Base-by-base conservation (phyloP, 2,329 filamentous ascomycete species). In the Stachybotrys chartarum region DNA sequence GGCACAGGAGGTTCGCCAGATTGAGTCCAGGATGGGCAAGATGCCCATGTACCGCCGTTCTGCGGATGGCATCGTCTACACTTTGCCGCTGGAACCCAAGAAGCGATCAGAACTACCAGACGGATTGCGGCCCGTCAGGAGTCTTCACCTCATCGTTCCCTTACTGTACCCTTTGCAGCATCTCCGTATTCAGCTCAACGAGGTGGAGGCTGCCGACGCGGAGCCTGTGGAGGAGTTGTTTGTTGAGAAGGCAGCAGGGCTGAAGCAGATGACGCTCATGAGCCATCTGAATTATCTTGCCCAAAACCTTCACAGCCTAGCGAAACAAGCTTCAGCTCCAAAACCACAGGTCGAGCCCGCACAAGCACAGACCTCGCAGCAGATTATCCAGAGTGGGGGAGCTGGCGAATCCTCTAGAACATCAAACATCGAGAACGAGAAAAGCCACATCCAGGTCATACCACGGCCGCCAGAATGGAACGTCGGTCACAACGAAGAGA, bases 381-480 rank as follows among this genome's bases (percentile, higher is more conserved):
- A 61, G n/a, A 35, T 50, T 30, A 42, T 42, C 14, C 35, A 42
- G 2, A 14, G 35, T 42, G 14, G 35, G 2, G 35, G 14, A 6
- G 47, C 56, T 39, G 45, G 51, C 12, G 58, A 57, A 4, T 55
- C 62, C 5, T 47, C 60, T 2, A 16, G 52, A 35, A 39, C 59
- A 7, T 57, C 57, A 16, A 24, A 24, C 24, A 24, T 24, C 24
- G 24, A 24, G 24, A 24, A 24, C 50, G 84, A 82, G 31, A 82
- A 79, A 55, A 78, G 78, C 39, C 89, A 93, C 64, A 73, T 94
- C 51, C 81, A 86, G 57, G 73, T 88, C 56, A 90, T 94, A 54
- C 82, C 87, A 11, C 78, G 89, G 7, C 90, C 90, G 10, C 87
- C 88, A 0, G 90, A 95, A 69, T 95, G 90, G 90, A 70, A 70